Evolutionary conservation across 495 filamentous ascomycete genomes (phyloP).

Genomic region (Umbilicaria muhlenbergii): DNA sequence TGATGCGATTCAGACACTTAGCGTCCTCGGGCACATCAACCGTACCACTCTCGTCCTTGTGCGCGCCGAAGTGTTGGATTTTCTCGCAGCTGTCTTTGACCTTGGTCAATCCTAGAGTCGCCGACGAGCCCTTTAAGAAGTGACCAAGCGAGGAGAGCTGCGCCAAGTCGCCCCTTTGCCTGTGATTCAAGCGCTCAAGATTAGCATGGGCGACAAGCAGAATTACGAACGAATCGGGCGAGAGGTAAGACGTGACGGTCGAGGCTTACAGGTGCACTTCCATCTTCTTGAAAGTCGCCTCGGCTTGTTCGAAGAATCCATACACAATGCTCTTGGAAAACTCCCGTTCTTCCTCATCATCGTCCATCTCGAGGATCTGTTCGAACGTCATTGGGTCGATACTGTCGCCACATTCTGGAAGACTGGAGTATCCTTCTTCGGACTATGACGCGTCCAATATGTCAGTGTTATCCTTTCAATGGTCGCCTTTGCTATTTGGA

Average conservation of each 20-base stretch:
- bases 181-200: conserved; percentile 16
- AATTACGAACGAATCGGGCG: neutral
- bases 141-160: conserved; percentile 75
- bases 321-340: conserved; percentile 78
- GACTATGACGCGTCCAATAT: conserved; percentile 12
- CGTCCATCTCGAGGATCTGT: conserved; percentile 96
- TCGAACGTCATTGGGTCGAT: conserved; percentile 73
- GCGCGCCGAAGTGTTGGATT: conserved; percentile 82
- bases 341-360: conserved; percentile 58
- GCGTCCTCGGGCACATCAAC: conserved; percentile 43
- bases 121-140: conserved; percentile 96
- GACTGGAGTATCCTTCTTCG: conserved; percentile 29
- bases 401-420: conserved; percentile 44
- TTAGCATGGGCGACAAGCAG: neutral
- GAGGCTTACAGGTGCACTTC: conserved; percentile 58
- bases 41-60: conserved; percentile 61
- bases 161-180: conserved; percentile 45
- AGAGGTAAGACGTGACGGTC: neutral
- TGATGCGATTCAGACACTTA: conserved; percentile 50
- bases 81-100: conserved; percentile 89
- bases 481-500: too few species aligned
- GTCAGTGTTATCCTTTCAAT: neutral
- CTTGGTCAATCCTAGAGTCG: conserved; percentile 82
- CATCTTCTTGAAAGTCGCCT: conserved; percentile 76
- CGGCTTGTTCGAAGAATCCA: conserved; percentile 86